phyloP scores from a whole-genome alignment of 2,329 filamentous ascomycete species.

The Microdochium bolleyi region DNA sequence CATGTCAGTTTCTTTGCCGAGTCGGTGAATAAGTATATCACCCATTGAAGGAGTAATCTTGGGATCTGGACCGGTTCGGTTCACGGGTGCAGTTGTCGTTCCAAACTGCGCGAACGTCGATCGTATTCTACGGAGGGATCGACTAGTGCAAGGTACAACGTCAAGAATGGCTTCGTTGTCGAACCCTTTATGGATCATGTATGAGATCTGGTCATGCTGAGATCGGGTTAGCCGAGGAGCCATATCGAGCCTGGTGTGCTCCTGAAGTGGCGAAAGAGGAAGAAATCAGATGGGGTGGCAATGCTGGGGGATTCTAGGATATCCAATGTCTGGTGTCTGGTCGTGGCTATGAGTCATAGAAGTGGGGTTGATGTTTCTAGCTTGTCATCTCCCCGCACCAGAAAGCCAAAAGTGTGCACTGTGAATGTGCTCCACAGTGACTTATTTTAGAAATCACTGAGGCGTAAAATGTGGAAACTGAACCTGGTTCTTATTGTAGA shows the following conservation, averaged over 20 bases:
- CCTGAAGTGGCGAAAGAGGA: neutral
- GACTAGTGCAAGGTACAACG: neutral
- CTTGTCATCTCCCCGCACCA: neutral
- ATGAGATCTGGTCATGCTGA: neutral
- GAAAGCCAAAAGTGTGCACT: neutral
- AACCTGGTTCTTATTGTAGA: neutral
- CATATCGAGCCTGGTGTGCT: neutral
- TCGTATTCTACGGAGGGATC: neutral
- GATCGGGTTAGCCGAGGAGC: neutral
- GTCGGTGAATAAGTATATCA: neutral
- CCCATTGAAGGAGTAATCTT: neutral
- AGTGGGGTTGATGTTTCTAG: neutral
- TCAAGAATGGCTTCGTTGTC: neutral
- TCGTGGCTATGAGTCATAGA: neutral
- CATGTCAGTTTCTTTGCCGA: neutral
- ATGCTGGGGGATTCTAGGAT: neutral
- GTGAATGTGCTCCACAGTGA: neutral
- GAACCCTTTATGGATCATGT: neutral
- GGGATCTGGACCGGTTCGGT: neutral
- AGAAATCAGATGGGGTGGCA: neutral
- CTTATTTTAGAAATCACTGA: neutral
- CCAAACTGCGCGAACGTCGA: neutral
- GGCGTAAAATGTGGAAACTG: neutral
- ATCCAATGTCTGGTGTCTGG: neutral
- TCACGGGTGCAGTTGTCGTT: neutral